phyloP scores from a whole-genome alignment of 441 rosid genomes.

The Pelargonium citronellum region DNA sequence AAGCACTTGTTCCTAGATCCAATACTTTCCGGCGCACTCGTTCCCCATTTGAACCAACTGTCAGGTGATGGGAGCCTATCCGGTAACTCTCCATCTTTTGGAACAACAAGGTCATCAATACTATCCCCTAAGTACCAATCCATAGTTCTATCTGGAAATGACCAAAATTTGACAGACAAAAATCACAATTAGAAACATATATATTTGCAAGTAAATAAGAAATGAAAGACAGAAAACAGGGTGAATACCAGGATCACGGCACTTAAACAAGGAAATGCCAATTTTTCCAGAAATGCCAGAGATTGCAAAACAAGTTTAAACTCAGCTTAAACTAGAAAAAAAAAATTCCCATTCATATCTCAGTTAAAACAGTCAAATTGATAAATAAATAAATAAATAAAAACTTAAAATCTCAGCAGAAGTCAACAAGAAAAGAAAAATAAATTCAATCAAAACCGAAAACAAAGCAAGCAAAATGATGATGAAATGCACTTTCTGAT shows the following conservation, averaged over 20 bases:
- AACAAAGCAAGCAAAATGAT: too few relatives aligned
- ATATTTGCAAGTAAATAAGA: background rate
- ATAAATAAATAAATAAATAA: too few relatives aligned
- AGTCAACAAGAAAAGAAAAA: background rate
- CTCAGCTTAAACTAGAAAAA: too few relatives aligned
- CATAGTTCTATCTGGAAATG: background rate
- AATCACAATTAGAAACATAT: background rate
- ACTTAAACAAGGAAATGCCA: too few relatives aligned
- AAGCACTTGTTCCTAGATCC: background rate
- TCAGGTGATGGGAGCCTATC: background rate
- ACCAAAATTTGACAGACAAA: background rate
- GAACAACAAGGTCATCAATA: conserved; percentile 1
- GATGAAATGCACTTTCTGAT: background rate
- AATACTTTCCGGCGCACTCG: background rate
- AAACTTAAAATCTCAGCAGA: background rate
- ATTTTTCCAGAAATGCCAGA: too few relatives aligned
- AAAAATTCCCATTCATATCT: too few relatives aligned
- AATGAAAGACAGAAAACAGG: background rate
- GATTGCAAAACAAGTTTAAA: too few relatives aligned
- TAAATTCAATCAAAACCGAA: too few relatives aligned
- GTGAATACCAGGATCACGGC: too few relatives aligned
- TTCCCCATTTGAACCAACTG: conserved; percentile 5
- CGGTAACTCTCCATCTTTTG: background rate
- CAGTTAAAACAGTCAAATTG: too few relatives aligned
- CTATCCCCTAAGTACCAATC: background rate